A percentile compares a stretch with the other conserved stretches of the same genome.
These are phyloP conservation scores for Verticillium zaregamsianum DNA, from an alignment of 2,329 filamentous ascomycete species.

Conservation along the genomic window DNA sequence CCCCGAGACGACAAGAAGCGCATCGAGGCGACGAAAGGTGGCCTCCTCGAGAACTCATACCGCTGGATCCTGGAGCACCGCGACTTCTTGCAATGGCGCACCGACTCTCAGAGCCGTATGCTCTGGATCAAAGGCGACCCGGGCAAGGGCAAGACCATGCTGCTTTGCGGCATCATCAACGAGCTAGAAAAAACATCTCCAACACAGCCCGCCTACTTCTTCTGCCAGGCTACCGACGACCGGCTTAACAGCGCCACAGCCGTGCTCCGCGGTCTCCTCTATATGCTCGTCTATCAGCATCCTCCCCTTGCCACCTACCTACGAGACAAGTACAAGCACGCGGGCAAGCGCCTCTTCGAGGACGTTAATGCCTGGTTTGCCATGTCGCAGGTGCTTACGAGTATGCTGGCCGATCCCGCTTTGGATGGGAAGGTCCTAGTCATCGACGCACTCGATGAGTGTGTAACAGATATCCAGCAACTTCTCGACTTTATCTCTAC, in stretches of 20 bases:
- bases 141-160: slow-evolving; percentile 41
- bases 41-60: slow-evolving; percentile 25
- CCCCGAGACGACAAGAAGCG: slow-evolving; percentile 27
- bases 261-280: slow-evolving; percentile 39
- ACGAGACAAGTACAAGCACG: slow-evolving; percentile 6
- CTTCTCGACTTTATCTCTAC: slow-evolving; percentile 30
- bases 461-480: neutral
- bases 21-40: slow-evolving; percentile 30
- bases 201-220: slow-evolving; percentile 26
- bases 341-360: slow-evolving; percentile 31
- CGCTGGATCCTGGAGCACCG: slow-evolving; percentile 27
- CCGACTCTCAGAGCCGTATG: slow-evolving; percentile 13
- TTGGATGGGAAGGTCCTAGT: slow-evolving; percentile 26
- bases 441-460: slow-evolving; percentile 19
- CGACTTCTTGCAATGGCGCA: slow-evolving; percentile 20
- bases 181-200: slow-evolving; percentile 16
- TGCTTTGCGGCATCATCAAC: slow-evolving; percentile 33
- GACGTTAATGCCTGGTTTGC: slow-evolving; percentile 22
- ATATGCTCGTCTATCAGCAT: slow-evolving; percentile 22
- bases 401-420: slow-evolving; percentile 31
- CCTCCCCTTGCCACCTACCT: slow-evolving; percentile 4
- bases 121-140: slow-evolving; percentile 35
- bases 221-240: slow-evolving; percentile 36
- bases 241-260: slow-evolving; percentile 31
- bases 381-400: slow-evolving; percentile 30